These are phyloP conservation scores for Vitis rupestris DNA, from an alignment of 164 flowering plant species.

Conservation along the genomic window DNA sequence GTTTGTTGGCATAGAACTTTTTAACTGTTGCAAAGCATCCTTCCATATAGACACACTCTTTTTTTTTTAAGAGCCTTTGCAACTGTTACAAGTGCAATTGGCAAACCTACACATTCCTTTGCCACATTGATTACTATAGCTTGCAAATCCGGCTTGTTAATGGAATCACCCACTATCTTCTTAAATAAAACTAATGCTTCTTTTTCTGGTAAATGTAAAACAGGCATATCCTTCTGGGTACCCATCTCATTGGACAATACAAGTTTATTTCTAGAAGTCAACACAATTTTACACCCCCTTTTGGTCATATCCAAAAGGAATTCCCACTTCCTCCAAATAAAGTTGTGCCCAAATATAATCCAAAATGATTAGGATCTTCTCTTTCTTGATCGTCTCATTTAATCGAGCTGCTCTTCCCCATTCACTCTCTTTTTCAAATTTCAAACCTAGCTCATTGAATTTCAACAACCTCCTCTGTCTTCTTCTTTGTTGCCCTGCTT, in stretches of 20 bases:
- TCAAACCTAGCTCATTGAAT: neutral
- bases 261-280: neutral
- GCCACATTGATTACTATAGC: neutral
- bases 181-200: neutral
- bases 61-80: neutral
- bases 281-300: neutral
- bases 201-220: neutral
- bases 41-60: neutral
- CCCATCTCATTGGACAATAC: neutral
- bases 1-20: neutral
- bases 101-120: neutral
- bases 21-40: neutral
- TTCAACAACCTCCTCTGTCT: neutral
- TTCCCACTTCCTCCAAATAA: slow-evolving; percentile 1
- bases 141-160: neutral
- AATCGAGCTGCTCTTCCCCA: neutral
- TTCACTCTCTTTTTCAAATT: neutral
- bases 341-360: neutral
- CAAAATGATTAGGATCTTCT: neutral
- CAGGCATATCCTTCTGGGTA: neutral
- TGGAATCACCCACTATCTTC: neutral
- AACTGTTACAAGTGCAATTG: neutral
- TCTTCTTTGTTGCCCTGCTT: slow-evolving; percentile 1
- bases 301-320: neutral
- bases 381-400: neutral